Base-by-base conservation (phyloP, 371 early-diverging fungal species). In the Sporodiniella umbellata region DNA sequence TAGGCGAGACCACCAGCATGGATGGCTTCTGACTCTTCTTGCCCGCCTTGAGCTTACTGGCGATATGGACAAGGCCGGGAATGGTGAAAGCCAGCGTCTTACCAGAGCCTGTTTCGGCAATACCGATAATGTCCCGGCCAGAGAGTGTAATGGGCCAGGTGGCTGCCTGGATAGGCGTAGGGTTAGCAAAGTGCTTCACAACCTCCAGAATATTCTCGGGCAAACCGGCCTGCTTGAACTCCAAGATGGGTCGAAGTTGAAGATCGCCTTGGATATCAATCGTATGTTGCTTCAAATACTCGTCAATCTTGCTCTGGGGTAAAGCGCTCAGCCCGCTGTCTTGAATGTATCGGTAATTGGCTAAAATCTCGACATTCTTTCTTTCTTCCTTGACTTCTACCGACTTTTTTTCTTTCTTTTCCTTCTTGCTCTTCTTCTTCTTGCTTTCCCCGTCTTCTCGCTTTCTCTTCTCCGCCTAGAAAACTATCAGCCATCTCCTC, bases 141-240 rank as follows among this genome's bases (percentile, higher is more conserved):
- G 83, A 75, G 23, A 88, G 67, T 23, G 86, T 71, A 43, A 84
- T 69, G 25, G 91, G 89, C 89, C 90, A 89, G 64, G 94, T 98
- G 44, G 93, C 91, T 8, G 95, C 88, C 78, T 99, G 99, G 53
- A 99, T 99, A 4, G 98, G 88, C 4, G 99, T 98, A 3, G 99
- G 99, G 15, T 77, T 75, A 18, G 81, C 68, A 71, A 95, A 99
- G 19, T 88, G 86, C 66, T 83, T 74, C 64, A 97, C 89, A 24
- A 88, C 85, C 21, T 84, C 75, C 43, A 95, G 67, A 42, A 99
- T 70, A 40, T 80, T 69, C 1, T 64, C 47, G 33, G 87, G 85
- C 56, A 94, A 84, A 22, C 81, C 76, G 17, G 92, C 83, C 47
- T 92, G 81, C 25, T 58, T 54, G 53, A 96, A 95, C 48, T 87